These are phyloP conservation scores for Albizia julibrissin DNA, from an alignment of 306 rosid species.

Conservation along the genomic window DNA sequence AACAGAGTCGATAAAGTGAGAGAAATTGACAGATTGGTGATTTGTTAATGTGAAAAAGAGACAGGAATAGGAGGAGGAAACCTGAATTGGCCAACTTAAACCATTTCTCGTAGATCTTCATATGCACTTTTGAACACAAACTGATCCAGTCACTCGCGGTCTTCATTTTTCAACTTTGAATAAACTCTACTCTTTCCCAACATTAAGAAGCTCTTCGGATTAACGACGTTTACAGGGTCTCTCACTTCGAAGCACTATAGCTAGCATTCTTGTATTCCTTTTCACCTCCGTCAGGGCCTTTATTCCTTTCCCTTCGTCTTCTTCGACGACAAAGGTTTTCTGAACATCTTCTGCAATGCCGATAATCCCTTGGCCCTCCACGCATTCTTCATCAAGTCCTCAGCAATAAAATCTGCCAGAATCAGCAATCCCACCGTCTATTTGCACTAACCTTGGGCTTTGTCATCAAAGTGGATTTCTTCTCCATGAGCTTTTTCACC, in stretches of 20 bases:
- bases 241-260: conserved; percentile 89
- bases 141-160: no score
- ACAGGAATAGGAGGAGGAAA: no score
- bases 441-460: conserved; percentile 41
- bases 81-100: no score
- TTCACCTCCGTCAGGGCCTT: conserved; percentile 95
- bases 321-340: conserved; percentile 46
- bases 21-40: no score
- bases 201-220: no score
- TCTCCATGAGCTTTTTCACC: conserved; percentile 77
- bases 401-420: conserved; percentile 65
- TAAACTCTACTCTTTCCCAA: no score
- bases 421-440: conserved; percentile 47
- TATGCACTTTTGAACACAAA: no score
- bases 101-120: no score
- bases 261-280: conserved; percentile 81
- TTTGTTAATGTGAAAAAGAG: no score
- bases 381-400: conserved; percentile 71
- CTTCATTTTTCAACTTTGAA: no score
- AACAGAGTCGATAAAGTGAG: no score
- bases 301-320: conserved; percentile 60
- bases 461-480: conserved; percentile 37
- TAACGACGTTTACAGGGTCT: no score
- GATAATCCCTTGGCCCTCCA: conserved; percentile 59
- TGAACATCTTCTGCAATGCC: conserved; percentile 73